Conservation (phyloP, 768 basidiomycete species). For the Mrakia gelida region DNA sequence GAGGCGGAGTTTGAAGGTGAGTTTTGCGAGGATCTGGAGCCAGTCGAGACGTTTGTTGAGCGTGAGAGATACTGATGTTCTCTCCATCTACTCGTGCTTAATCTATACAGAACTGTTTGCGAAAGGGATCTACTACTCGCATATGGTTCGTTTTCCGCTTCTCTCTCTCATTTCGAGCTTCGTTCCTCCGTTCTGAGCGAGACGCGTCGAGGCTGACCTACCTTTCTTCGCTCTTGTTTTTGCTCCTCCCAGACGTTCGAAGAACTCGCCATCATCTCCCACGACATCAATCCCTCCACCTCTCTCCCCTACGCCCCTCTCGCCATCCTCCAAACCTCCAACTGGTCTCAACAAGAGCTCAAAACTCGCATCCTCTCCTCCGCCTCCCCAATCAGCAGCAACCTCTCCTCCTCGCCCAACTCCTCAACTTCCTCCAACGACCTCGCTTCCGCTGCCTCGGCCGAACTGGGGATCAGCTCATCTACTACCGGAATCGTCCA, state of each 20-base stretch:
- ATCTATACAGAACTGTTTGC: conserved; percentile 55
- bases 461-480: conserved; percentile 62
- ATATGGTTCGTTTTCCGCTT: conserved; percentile 52
- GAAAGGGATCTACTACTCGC: conserved; percentile 74
- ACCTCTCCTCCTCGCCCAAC: background rate
- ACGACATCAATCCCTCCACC: conserved; percentile 69
- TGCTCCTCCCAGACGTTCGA: conserved; percentile 60
- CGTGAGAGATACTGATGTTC: too few relatives aligned
- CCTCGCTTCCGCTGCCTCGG: background rate
- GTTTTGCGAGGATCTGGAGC: background rate
- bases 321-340: conserved; percentile 64
- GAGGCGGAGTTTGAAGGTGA: conserved; percentile 54
- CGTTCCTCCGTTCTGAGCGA: too few relatives aligned
- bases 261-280: conserved; percentile 68
- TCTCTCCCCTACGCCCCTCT: conserved; percentile 65
- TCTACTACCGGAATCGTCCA: conserved; percentile 55
- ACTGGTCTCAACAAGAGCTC: conserved; percentile 57
- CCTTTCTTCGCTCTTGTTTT: background rate
- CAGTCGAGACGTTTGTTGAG: background rate
- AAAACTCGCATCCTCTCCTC: conserved; percentile 36
- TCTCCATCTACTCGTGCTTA: too few relatives aligned
- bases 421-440: background rate
- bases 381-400: background rate
- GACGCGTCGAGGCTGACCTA: conserved; percentile 17
- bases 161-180: conserved; percentile 33